A percentile compares a stretch with the other conserved stretches of the same genome.
phyloP scores from a whole-genome alignment of 305 asterid species.

The Ruellia speciosa region DNA sequence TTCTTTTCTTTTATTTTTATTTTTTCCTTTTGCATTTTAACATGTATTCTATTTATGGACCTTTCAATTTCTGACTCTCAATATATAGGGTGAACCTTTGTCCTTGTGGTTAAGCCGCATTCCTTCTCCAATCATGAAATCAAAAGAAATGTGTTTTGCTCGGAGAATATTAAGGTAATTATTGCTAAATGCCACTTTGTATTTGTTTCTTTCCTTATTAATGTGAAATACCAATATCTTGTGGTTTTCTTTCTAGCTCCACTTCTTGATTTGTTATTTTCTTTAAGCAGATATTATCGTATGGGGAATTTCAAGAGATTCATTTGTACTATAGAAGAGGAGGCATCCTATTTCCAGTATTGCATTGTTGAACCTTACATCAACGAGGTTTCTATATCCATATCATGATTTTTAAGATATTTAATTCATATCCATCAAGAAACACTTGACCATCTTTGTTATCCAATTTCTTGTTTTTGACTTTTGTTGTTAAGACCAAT shows the following conservation, averaged over 20 bases:
- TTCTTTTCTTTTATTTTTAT: too few species aligned
- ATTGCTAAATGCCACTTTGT: constrained; percentile 2
- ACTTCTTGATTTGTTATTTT: constrained; percentile 19
- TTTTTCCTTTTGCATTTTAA: background rate
- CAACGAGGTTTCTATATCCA: constrained; percentile 44
- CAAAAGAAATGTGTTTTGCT: constrained; percentile 76
- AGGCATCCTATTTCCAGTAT: constrained; percentile 80
- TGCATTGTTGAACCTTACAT: constrained; percentile 79
- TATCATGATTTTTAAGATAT: background rate
- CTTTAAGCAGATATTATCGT: constrained; percentile 48
- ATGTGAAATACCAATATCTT: constrained; percentile 11
- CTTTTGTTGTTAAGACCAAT: background rate
- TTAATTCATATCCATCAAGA: background rate
- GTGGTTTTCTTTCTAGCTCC: constrained; percentile 15
- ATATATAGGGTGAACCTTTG: constrained; percentile 63
- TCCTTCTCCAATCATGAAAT: constrained; percentile 51
- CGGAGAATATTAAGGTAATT: constrained; percentile 60
- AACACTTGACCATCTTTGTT: background rate
- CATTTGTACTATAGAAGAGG: constrained; percentile 48
- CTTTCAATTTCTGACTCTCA: constrained; percentile 15
- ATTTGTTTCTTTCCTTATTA: constrained; percentile 8
- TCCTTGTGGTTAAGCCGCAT: constrained; percentile 65
- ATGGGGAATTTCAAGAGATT: constrained; percentile 70
- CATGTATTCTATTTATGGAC: constrained; percentile 12
- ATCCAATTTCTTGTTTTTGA: background rate